These are phyloP conservation scores for Agaricus blazei DNA, from an alignment of 768 basidiomycete genomes.

Conservation along the genomic window DNA sequence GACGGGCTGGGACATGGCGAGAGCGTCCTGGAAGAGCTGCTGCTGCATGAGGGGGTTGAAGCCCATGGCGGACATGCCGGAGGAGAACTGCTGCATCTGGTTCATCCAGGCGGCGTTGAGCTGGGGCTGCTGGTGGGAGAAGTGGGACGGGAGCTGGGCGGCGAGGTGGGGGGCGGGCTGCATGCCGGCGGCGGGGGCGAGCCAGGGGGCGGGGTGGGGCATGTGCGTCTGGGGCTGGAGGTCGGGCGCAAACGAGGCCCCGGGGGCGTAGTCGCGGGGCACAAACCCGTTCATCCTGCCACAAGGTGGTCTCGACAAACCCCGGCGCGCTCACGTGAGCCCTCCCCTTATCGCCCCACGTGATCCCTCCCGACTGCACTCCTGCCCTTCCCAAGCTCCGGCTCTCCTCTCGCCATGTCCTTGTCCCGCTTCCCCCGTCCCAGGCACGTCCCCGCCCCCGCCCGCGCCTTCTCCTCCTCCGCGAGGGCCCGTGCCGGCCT, in stretches of 20 bases:
- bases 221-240: neutral
- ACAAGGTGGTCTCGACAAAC: slow-evolving; percentile 1
- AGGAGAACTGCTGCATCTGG: slow-evolving; percentile 28
- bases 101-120: slow-evolving; percentile 30
- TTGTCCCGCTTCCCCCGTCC: slow-evolving; percentile 27
- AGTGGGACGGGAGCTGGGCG: slow-evolving; percentile 3
- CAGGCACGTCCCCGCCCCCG: slow-evolving; percentile 17
- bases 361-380: neutral
- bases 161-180: neutral
- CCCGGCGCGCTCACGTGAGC: slow-evolving; percentile 17
- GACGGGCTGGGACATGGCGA: slow-evolving; percentile 48
- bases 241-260: neutral
- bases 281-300: slow-evolving; percentile 5
- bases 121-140: slow-evolving; percentile 27
- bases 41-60: slow-evolving; percentile 42
- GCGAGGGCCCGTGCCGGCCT: slow-evolving; percentile 38
- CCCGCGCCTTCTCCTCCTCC: slow-evolving; percentile 41
- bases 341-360: neutral
- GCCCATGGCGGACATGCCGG: slow-evolving; percentile 26
- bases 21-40: slow-evolving; percentile 53
- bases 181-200: slow-evolving; percentile 2
- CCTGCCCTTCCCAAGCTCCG: slow-evolving; percentile 5
- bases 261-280: neutral
- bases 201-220: slow-evolving; percentile 3
- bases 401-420: slow-evolving; percentile 21